Base-by-base conservation (phyloP, 2,329 filamentous ascomycete species). In the Raffaelea albimanens region DNA sequence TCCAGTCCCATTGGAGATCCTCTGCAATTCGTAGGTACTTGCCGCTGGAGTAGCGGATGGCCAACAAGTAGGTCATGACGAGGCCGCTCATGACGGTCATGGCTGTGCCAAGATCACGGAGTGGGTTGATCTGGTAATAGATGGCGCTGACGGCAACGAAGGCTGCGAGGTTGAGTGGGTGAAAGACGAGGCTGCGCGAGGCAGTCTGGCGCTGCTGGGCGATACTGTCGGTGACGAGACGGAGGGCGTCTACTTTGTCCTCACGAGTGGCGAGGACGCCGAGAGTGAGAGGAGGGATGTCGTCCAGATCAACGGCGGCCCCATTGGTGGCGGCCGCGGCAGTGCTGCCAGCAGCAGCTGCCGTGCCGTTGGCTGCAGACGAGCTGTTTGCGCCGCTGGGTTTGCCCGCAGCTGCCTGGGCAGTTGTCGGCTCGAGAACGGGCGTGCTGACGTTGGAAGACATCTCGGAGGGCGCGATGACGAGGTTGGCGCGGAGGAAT, bases 401-500 rank as follows among this genome's bases (percentile, higher is more conserved):
- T 29, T 47, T 52, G 44, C 22, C 41, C 13, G 21, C 3, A 22
- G 10, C 21, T 11, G 58, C 25, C 25, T 29, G 53, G 43, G 63
- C 63, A 18, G 66, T 65, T 56, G 71, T 65, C 55, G 82, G 71
- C 64, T 76, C 68, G 60, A 82, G 68, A 57, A 77, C 73, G 19
- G 83, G 82, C 21, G 84, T 86, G 51, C 76, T 83, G 48, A 73
- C 71, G 51, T 78, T 73, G 43, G 83, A 82, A 40, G 81, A 77
- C 53, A 83, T 66, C 48, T 79, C 68, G 52, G 72, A 80, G 41
- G 71, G 69, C 45, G 72, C 74, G 49, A 91, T 80, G 57, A 83
- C 82, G 47, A 93, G 76, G 60, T 93, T 93, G 53, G 85, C 85
- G 56, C 85, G 81, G 16, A 93, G 74, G 56, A 87, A 91, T 48